Evolutionary conservation across 2,329 filamentous ascomycete genomes (phyloP).

Genomic region (Lasiodiplodia hormozganensis): DNA sequence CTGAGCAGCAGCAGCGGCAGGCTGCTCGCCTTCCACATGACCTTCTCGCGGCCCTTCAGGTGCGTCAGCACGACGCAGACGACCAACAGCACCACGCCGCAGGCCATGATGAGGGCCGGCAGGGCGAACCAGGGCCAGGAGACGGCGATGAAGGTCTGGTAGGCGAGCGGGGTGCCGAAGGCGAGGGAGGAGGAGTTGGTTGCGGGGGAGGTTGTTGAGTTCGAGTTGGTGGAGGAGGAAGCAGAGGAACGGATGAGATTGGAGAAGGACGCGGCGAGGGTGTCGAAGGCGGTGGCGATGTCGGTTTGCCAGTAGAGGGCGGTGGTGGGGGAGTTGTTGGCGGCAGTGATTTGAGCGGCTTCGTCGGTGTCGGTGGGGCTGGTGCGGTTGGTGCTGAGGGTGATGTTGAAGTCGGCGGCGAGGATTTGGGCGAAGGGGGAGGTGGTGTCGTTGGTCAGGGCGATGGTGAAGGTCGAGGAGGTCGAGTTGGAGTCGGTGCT

Average conservation of each 20-base stretch:
- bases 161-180: not conserved
- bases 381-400: not conserved
- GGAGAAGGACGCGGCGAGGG: not conserved
- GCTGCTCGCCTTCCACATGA: constrained; percentile 1
- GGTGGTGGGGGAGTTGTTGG: not conserved
- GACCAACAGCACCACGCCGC: not conserved
- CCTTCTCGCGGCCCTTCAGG: not conserved
- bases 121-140: constrained; percentile 19
- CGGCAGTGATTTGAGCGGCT: not conserved
- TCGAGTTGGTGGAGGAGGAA: not conserved
- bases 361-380: not conserved
- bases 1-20: constrained; percentile 12
- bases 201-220: not conserved
- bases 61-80: not conserved
- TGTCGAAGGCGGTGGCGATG: not conserved
- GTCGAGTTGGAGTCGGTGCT: not conserved
- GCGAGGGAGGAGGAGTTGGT: not conserved
- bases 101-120: constrained; percentile 1
- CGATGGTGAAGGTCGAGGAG: not conserved
- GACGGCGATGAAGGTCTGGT: not conserved
- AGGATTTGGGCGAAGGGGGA: not conserved
- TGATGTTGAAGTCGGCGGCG: not conserved
- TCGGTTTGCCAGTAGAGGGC: not conserved
- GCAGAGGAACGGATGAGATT: not conserved
- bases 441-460: not conserved